Percentiles rank a stretch among this genome's conserved stretches.
Evolutionary conservation across 108 stramenopile genomes (phyloP).

Genomic region (Licmophora abbreviata): DNA sequence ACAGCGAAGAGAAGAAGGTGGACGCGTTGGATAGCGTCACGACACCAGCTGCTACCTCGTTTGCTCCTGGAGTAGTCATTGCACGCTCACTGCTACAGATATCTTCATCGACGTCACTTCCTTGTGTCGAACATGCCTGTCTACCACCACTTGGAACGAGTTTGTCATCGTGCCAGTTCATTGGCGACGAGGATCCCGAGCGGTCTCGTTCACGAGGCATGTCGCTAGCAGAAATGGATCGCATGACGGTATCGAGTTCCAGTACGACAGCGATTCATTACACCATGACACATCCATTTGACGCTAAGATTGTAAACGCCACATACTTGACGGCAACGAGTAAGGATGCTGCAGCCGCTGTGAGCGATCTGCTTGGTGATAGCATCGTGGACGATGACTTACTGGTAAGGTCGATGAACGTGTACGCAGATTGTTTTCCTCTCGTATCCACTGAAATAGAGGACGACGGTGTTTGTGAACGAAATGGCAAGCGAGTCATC

Average conservation of each 20-base stretch:
- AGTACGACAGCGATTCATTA: conserved; percentile 35
- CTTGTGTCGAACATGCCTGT: conserved; percentile 21
- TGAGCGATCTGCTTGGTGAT: conserved; percentile 7
- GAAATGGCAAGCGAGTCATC: conserved; percentile 81
- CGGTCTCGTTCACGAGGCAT: background rate
- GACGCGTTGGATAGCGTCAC: conserved; percentile 6
- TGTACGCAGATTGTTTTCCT: conserved; percentile 45
- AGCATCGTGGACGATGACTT: conserved; percentile 13
- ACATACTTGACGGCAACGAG: conserved; percentile 72
- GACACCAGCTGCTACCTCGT: background rate
- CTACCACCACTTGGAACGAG: conserved; percentile 37
- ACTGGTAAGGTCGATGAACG: conserved; percentile 18
- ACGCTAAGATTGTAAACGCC: conserved; percentile 44
- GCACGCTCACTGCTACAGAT: conserved; percentile 6
- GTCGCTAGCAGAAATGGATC: conserved; percentile 21
- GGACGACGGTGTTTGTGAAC: conserved; percentile 9
- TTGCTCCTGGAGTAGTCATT: conserved; percentile 3
- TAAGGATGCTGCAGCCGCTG: conserved; percentile 35
- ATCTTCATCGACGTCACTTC: conserved; percentile 12
- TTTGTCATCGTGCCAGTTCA: conserved; percentile 56
- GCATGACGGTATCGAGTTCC: conserved; percentile 43
- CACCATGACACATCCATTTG: conserved; percentile 53
- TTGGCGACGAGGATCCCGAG: background rate
- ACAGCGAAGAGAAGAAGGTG: conserved; percentile 27
- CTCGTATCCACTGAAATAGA: conserved; percentile 10